Evolutionary conservation across 768 basidiomycete genomes (phyloP).

Genomic region (Mrakia frigida): DNA sequence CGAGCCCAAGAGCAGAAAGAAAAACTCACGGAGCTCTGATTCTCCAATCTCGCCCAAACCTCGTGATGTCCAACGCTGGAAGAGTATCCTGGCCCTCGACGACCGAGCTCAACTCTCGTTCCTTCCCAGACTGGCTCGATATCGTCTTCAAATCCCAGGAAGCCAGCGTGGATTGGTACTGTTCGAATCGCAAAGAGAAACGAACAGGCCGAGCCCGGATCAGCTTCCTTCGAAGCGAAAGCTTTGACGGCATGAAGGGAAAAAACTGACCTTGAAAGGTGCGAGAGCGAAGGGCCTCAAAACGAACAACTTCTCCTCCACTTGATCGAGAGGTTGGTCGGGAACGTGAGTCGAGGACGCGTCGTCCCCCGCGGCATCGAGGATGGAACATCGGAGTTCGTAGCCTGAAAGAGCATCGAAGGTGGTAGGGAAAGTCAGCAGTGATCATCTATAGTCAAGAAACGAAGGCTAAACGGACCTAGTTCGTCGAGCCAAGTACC

Average conservation of each 20-base stretch:
- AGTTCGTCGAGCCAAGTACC: slow-evolving; percentile 23
- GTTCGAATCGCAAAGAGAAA: background rate
- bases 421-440: background rate
- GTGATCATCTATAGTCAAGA: background rate
- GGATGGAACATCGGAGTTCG: background rate
- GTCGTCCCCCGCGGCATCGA: background rate
- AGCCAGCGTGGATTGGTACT: slow-evolving; percentile 22
- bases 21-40: background rate
- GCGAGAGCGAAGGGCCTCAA: slow-evolving; percentile 26
- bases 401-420: background rate
- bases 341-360: background rate
- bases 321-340: slow-evolving; percentile 15
- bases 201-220: background rate
- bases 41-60: slow-evolving; percentile 1
- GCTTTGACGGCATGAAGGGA: background rate
- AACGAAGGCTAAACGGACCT: background rate
- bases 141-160: slow-evolving; percentile 16
- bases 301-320: slow-evolving; percentile 29
- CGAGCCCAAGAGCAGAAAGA: too few species aligned
- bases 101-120: background rate
- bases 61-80: background rate
- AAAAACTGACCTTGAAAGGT: slow-evolving; percentile 14
- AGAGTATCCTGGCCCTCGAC: background rate
- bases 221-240: background rate
- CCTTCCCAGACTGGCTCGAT: background rate